Percentiles rank a stretch among this genome's conserved stretches.
Conservation (phyloP, 2,329 filamentous ascomycete genomes). For the Exophiala bonariae region DNA sequence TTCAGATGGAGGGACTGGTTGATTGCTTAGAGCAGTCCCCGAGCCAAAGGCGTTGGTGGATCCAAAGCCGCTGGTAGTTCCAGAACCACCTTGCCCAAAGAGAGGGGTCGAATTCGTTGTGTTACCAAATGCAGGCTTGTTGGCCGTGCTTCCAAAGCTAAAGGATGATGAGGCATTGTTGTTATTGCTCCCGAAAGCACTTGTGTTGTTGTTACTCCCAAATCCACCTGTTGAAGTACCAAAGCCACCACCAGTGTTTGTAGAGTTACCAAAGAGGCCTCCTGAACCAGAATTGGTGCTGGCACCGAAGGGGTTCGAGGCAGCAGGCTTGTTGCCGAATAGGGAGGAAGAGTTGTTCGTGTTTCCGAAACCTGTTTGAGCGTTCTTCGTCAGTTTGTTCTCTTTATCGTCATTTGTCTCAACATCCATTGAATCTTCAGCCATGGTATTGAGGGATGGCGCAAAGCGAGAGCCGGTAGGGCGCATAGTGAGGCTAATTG, state of each 20-base stretch:
- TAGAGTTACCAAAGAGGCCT: conserved; percentile 26
- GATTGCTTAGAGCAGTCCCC: conserved; percentile 43
- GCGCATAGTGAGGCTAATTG: background rate
- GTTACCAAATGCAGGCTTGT: conserved; percentile 49
- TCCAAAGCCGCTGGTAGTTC: conserved; percentile 34
- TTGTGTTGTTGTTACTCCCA: conserved; percentile 22
- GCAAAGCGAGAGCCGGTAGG: background rate
- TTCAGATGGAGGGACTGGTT: conserved; percentile 40
- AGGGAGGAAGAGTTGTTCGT: conserved; percentile 20
- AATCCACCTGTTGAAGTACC: conserved; percentile 23
- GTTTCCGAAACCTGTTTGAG: conserved; percentile 2
- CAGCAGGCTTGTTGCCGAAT: conserved; percentile 27
- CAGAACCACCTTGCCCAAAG: conserved; percentile 27
- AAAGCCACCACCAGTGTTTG: conserved; percentile 20
- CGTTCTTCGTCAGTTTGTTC: conserved; percentile 2
- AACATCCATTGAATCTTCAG: too few species aligned
- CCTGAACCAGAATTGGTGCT: conserved; percentile 25
- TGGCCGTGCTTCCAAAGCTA: conserved; percentile 47
- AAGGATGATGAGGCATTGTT: conserved; percentile 32
- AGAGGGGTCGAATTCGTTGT: conserved; percentile 24
- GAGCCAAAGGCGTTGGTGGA: conserved; percentile 31
- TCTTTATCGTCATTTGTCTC: conserved; percentile 3
- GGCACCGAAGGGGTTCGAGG: conserved; percentile 24
- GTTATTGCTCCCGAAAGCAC: conserved; percentile 27
- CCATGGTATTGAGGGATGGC: background rate